Evolutionary conservation across 2,329 filamentous ascomycete species (phyloP), one percentile per base, ranked within the genome.

Genomic region (Phyllosticta citrichinensis): DNA sequence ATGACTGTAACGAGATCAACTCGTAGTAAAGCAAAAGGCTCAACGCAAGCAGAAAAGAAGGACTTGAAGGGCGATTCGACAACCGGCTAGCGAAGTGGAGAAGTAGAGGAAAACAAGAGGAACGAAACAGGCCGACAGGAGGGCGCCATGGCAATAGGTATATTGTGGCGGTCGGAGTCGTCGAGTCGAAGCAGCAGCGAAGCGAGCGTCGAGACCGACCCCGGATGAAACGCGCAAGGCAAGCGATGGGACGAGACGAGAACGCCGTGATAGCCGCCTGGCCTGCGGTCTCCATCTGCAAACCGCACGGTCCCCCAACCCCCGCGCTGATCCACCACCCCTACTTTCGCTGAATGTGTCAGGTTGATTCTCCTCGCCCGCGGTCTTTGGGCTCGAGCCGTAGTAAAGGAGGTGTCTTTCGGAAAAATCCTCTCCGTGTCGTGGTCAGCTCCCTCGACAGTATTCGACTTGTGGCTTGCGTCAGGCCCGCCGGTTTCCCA

Each of bases 1-100:
- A 55, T 17, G 52, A 61, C 47, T 20, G 30, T 11, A 19, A 60
- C 59, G 59, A 61, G 59, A 57, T 61, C 59, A 61, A 61, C 59
- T 57, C 59, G 59, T 27, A 22, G 20, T 3, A 53, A 53, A 27
- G 52, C 52, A 53, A 53, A 47, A 12, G 40, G n/a, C n/a, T 47
- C 40, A n/a, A n/a, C 40, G 40, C 40, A 47, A 47, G 40, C 40
- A 47, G 40, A 47, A 47, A 47, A 47, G 40, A 47, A 47, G 40
- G 40, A n/a, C 40, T 47, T 47, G 40, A 14, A n/a, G n/a, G 40
- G 40, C 40, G 6, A 47, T 6, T n/a, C 40, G 40, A 47, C 40
- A 47, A 47, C 40, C 40, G 40, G n/a, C 40, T 47, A 47, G 40
- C 40, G 40, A 14, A 47, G 14, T 47, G 40, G 40, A 47, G 40